Evolutionary conservation across 148 eudicot species (phyloP), one percentile per base, ranked within the genome.

Genomic region (Heliamphora exappendiculata): DNA sequence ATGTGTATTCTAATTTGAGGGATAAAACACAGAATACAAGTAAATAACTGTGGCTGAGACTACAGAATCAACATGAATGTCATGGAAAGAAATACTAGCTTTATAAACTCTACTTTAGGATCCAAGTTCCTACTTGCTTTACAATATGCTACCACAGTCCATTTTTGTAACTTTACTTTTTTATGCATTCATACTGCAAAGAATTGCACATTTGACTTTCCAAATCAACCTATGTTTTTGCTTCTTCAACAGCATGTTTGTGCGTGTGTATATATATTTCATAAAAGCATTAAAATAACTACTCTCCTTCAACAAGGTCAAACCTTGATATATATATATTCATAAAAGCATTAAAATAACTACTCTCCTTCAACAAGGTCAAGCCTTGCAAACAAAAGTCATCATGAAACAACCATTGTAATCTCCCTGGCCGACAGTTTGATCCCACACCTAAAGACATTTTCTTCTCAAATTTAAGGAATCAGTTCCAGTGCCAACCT

Each of bases 401-500:
- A n/a, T n/a, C n/a, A n/a, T n/a, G n/a, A n/a, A n/a, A n/a, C n/a
- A n/a, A n/a, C n/a, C n/a, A n/a, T n/a, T n/a, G n/a, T n/a, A n/a
- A n/a, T n/a, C n/a, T n/a, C n/a, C n/a, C n/a, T 33, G n/a, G 80
- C 67, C 80, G 67, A 67, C 14, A 7, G 22, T n/a, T 68, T 49
- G 77, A 77, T 79, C 20, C 55, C 14, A 51, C 55, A 5, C 64
- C 45, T 49, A 74, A 78, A 69, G 73, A 81, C 58, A 59, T 73
- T 73, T 57, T 51, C 54, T 62, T 70, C 45, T 16, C 44, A 24
- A 36, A 66, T 8, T 60, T 26, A 6, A 41, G 49, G 62, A 36
- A 62, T 20, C 3, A 58, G 1, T 70, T 68, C 73, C 68, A 76
- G 24, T 70, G 78, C 74, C 72, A 82, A 75, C 84, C 77, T 80